Evolutionary conservation across 192 early-diverging fungal species (phyloP), one percentile per base, ranked within the genome.

Genomic region (Chytriomyces hyalinus): DNA sequence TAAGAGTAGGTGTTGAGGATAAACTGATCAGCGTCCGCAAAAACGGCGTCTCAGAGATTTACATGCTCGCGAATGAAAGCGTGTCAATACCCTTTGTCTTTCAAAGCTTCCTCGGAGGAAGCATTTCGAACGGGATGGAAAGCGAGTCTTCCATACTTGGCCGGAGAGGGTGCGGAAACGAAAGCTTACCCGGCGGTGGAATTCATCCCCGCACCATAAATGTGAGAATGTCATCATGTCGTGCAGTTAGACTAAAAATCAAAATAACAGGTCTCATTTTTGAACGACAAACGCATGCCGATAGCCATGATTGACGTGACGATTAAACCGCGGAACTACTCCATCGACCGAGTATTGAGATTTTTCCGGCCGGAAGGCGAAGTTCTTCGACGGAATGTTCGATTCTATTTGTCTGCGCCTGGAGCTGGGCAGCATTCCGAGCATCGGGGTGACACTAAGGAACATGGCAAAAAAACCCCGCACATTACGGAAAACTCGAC

Each of bases 351-450:
- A 6, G 49, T 75, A 11, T 51, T 81, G 15, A 74, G 85, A 53
- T 71, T 87, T 22, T 89, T 84, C 76, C 50, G 76, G 5, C 62
- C 79, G 20, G 87, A 89, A 78, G 82, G 84, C 24, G 85, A 87
- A 64, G 44, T 75, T 6, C 51, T 88, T 8, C 75, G 78, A 43
- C 80, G 80, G 59, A 57, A 69, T 1, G 60, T 87, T 26, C 61
- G 80, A 45, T 78, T 83, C 61, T 70, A 63, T 43, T 45, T 67
- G 36, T 45, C 26, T 20, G 49, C 47, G 22, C 20, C 49, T 22
- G 36, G 8, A 11, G 71, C 43, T 17, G 71, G 45, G 6, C 22
- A 45, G 28, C 17, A 44, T 20, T 13, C 9, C 15, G 53, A 57
- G 26, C 44, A 73, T 11, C 22, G 49, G 51, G 10, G 8, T 9